Conservation (phyloP, 805 yeast genomes). For the Metschnikowia lachancei region DNA sequence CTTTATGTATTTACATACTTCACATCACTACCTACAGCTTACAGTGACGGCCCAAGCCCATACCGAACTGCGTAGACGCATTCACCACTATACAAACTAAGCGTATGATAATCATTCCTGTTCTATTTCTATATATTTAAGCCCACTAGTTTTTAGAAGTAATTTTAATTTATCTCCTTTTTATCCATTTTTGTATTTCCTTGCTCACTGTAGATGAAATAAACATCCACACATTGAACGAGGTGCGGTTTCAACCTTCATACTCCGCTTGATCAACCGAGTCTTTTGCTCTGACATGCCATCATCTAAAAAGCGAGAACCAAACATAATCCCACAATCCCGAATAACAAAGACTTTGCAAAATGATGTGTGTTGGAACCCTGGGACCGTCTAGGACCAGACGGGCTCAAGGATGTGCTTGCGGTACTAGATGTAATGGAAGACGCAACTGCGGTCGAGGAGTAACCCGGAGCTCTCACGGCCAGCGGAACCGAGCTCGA, state of each 20-base stretch:
- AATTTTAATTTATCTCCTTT: too few species aligned
- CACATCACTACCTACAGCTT: too few species aligned
- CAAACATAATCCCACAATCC: conserved; percentile 2
- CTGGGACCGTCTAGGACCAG: not conserved
- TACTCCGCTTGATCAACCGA: not conserved
- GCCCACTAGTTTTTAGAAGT: too few species aligned
- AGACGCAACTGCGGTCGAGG: conserved; percentile 31
- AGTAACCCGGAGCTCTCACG: conserved; percentile 43
- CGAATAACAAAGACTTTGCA: conserved; percentile 1
- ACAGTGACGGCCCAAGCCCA: too few species aligned
- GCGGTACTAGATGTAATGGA: conserved; percentile 2
- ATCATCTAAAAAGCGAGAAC: conserved; percentile 1
- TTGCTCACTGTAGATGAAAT: too few species aligned
- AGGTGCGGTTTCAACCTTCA: not conserved
- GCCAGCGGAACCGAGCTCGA: conserved; percentile 50
- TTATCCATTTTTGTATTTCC: too few species aligned
- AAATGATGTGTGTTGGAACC: not conserved
- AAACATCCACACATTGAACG: not conserved
- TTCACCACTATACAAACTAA: too few species aligned
- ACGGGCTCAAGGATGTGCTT: conserved; percentile 1
- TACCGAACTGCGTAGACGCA: too few species aligned
- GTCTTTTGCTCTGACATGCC: not conserved
- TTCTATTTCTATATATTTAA: not conserved
- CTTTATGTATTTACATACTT: too few species aligned
- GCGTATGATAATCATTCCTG: not conserved